A percentile compares a stretch with the other conserved stretches of the same genome.
Evolutionary conservation across 345 rosid genomes (phyloP).

Genomic region (Arabis hirsuta): DNA sequence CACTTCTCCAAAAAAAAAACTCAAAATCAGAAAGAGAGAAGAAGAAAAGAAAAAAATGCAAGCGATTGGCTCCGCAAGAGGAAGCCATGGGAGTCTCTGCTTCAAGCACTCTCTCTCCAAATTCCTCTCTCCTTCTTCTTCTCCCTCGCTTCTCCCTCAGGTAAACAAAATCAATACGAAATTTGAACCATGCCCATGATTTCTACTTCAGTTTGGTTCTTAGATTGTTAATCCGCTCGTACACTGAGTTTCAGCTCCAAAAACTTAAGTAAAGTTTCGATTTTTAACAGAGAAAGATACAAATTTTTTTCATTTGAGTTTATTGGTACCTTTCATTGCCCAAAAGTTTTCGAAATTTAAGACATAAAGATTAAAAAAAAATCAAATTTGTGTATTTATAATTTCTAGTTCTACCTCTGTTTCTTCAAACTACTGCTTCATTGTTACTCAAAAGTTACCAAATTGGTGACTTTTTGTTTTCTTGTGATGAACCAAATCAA

Average conservation of each 20-base stretch:
- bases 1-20: not conserved
- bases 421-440: too few relatives aligned
- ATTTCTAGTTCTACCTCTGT: too few relatives aligned
- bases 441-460: too few relatives aligned
- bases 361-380: too few relatives aligned
- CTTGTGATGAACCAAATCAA: too few relatives aligned
- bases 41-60: conserved; percentile 30
- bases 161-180: conserved; percentile 33
- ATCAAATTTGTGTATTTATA: too few relatives aligned
- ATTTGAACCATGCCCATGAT: not conserved
- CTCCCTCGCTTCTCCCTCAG: conserved; percentile 46
- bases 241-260: too few relatives aligned
- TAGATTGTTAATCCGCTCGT: too few relatives aligned
- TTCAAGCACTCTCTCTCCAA: conserved; percentile 38
- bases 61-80: conserved; percentile 21
- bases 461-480: too few relatives aligned
- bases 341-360: too few relatives aligned
- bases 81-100: conserved; percentile 44
- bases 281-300: not conserved
- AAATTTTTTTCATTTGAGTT: too few relatives aligned
- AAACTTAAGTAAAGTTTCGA: not conserved
- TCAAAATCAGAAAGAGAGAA: not conserved
- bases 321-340: too few relatives aligned
- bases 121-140: conserved; percentile 48
- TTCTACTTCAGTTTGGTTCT: not conserved